Evolutionary conservation across 2,329 filamentous ascomycete genomes (phyloP).

Genomic region (Colletotrichum sublineola): DNA sequence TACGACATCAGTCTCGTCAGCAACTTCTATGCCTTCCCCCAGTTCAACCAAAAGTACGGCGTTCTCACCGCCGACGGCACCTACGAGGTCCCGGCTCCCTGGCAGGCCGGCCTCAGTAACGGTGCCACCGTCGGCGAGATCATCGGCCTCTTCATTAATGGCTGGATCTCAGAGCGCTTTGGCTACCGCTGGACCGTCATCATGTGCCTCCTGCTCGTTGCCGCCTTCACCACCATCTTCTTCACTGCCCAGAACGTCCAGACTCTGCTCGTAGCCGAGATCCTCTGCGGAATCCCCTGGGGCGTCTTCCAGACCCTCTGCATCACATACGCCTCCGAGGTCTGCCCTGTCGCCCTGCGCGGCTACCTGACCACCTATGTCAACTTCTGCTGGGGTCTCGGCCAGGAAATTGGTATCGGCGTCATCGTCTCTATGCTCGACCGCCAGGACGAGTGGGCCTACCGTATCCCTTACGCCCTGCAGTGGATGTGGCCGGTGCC

Average conservation of each 20-base stretch:
- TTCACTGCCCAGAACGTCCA: slow-evolving; percentile 74
- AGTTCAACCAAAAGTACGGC: slow-evolving; percentile 72
- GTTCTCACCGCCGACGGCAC: slow-evolving; percentile 58
- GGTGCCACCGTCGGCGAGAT: slow-evolving; percentile 74
- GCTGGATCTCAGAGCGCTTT: slow-evolving; percentile 74
- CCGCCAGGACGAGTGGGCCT: slow-evolving; percentile 76
- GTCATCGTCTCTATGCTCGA: slow-evolving; percentile 77
- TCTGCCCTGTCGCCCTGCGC: slow-evolving; percentile 79
- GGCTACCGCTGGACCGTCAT: slow-evolving; percentile 77
- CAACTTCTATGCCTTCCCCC: slow-evolving; percentile 78
- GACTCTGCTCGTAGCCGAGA: slow-evolving; percentile 71
- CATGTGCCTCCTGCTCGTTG: slow-evolving; percentile 64
- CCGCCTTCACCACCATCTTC: slow-evolving; percentile 72
- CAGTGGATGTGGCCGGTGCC: slow-evolving; percentile 85
- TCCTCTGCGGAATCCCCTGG: slow-evolving; percentile 74
- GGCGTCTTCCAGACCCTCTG: slow-evolving; percentile 71
- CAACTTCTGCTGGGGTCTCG: slow-evolving; percentile 79
- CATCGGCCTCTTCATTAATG: slow-evolving; percentile 75
- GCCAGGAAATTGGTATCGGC: slow-evolving; percentile 80
- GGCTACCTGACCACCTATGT: slow-evolving; percentile 81
- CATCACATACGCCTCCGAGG: slow-evolving; percentile 78
- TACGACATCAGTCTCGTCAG: slow-evolving; percentile 86
- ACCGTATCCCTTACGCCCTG: slow-evolving; percentile 77
- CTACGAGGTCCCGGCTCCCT: slow-evolving; percentile 70
- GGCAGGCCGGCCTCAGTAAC: slow-evolving; percentile 74